Base-by-base conservation (phyloP, 495 filamentous ascomycete genomes). In the Haplographium delicatum region DNA sequence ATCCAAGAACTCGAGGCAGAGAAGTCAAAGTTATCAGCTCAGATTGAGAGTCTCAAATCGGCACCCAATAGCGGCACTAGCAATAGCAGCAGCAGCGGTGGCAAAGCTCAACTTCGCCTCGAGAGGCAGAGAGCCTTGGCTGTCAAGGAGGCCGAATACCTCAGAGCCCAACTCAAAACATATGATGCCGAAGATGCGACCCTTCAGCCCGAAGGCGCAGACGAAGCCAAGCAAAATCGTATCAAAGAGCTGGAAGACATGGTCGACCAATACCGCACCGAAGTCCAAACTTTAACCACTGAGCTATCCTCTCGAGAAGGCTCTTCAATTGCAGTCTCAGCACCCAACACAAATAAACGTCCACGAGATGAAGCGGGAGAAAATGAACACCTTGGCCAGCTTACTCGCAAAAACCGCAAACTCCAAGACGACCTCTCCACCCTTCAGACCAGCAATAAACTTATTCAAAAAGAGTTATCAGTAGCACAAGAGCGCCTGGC, bases 161-260 rank as follows among this genome's bases (percentile, higher is more conserved):
- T 99, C 6, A 85, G 94, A 13, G 91, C 86, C 4, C 93, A 99
- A 60, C 70, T 96, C 19, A 94, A 95, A 64, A 84, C 85, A 0
- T 95, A 91, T 49, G 91, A 96, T 53, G 78, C 82, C 20, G 94
- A 97, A 66, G 91, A 96, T 63, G 74, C 76, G 34, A 91, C 89
- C 1, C 85, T 95, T 69, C 81, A 91, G 48, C 75, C 82, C 2
- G 85, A 88, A 13, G 80, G 73, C 35, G 85, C 85, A 42, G 88
- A 97, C 57, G 79, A 84, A 49, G 77, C 83, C 45, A 95, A 90
- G 60, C 66, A 75, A 1, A 72, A 82, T 46, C 85, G 89, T 15
- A 85, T 97, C 49, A 74, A 81, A 38, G 80, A 94, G 53, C 78
- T 99, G 1, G 89, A 97, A 59, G 76, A 81, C 34, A 71, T 96